A percentile compares a stretch with the other conserved stretches of the same genome.
Evolutionary conservation across 495 filamentous ascomycete species (phyloP).

Genomic region (Penicillium nucicola): DNA sequence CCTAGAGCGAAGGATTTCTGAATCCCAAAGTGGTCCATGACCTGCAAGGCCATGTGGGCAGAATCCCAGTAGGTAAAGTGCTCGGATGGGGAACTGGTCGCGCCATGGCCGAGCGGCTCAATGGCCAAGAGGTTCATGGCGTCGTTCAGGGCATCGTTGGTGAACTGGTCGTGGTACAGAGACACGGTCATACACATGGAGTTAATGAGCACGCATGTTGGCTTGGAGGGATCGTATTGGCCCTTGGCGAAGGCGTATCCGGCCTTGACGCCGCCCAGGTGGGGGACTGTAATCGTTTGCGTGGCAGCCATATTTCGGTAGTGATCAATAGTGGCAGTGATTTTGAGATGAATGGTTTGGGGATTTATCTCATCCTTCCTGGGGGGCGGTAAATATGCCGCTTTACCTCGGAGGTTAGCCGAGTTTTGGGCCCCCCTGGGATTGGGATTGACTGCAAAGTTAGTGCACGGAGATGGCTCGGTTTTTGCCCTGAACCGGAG

Average conservation of each 20-base stretch:
- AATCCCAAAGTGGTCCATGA: slow-evolving; percentile 52
- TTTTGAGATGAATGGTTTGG: not conserved
- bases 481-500: not conserved
- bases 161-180: slow-evolving; percentile 51
- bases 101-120: slow-evolving; percentile 55
- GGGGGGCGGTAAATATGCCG: not conserved
- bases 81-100: slow-evolving; percentile 36
- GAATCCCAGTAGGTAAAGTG: slow-evolving; percentile 57
- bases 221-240: slow-evolving; percentile 48
- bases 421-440: not conserved
- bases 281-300: slow-evolving; percentile 47
- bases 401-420: not conserved
- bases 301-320: slow-evolving; percentile 17
- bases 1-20: slow-evolving; percentile 59
- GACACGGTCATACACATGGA: slow-evolving; percentile 53
- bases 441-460: not conserved
- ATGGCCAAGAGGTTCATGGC: slow-evolving; percentile 51
- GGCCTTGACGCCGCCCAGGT: slow-evolving; percentile 53
- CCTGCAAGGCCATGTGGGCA: slow-evolving; percentile 47
- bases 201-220: slow-evolving; percentile 58
- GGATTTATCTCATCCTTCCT: not conserved
- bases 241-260: slow-evolving; percentile 47
- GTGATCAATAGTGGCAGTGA: not conserved
- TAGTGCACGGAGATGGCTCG: not conserved
- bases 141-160: slow-evolving; percentile 39